These are phyloP conservation scores for Lasiosphaeriaceae sp. DNA, from an alignment of 495 filamentous ascomycete species.

Conservation along the genomic window DNA sequence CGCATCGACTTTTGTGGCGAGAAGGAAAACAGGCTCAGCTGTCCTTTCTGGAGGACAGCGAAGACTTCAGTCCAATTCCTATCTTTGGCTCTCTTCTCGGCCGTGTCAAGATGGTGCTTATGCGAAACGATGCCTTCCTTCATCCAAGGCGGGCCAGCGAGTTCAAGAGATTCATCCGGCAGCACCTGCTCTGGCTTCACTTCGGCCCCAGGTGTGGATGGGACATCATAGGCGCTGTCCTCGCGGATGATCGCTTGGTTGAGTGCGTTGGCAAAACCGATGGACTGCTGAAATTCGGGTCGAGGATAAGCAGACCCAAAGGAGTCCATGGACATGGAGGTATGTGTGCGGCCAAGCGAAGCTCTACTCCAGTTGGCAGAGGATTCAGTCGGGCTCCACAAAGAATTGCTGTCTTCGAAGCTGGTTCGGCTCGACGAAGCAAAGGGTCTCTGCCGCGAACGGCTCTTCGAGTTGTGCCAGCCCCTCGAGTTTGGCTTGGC, in stretches of 20 bases:
- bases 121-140: constrained; percentile 96
- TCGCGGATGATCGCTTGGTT: constrained; percentile 96
- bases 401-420: constrained; percentile 82
- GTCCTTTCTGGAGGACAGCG: constrained; percentile 97
- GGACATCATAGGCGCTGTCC: constrained; percentile 58
- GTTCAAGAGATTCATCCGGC: constrained; percentile 86
- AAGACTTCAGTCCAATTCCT: constrained; percentile 93
- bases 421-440: constrained; percentile 92
- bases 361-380: constrained; percentile 88
- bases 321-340: constrained; percentile 86
- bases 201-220: constrained; percentile 50
- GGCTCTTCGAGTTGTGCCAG: constrained; percentile 81
- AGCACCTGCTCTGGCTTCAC: constrained; percentile 63
- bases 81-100: constrained; percentile 88
- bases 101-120: constrained; percentile 88
- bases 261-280: constrained; percentile 95
- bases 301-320: constrained; percentile 73
- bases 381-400: constrained; percentile 85
- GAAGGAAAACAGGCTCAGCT: constrained; percentile 93
- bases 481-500: constrained; percentile 57
- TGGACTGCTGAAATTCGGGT: constrained; percentile 89
- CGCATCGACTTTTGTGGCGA: constrained; percentile 68
- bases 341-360: constrained; percentile 82
- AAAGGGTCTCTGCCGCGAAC: constrained; percentile 76
- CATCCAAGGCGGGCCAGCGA: constrained; percentile 91